These are phyloP conservation scores for Cryphonectria carpinicola DNA, from an alignment of 2,329 filamentous ascomycete genomes.

Conservation along the genomic window DNA sequence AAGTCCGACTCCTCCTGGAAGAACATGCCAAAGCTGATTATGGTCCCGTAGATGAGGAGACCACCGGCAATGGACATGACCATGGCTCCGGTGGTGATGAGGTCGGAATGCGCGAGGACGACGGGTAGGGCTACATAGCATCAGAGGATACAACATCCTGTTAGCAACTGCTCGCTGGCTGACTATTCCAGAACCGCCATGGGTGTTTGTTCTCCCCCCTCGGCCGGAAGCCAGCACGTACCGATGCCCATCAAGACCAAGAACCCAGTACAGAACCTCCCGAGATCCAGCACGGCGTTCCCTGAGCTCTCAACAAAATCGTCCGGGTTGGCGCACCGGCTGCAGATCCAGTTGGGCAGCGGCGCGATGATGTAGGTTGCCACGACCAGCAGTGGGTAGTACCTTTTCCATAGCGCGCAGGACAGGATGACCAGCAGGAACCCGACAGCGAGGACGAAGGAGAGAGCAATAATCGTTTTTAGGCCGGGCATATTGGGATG, in stretches of 20 bases:
- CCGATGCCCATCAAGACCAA: constrained; percentile 97
- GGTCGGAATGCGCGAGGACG: constrained; percentile 82
- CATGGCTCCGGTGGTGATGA: constrained; percentile 85
- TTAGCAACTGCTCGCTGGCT: constrained; percentile 3
- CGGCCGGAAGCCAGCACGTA: constrained; percentile 52
- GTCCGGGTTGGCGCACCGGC: constrained; percentile 85
- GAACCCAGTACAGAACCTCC: constrained; percentile 92
- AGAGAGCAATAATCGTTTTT: constrained; percentile 98
- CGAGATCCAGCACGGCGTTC: constrained; percentile 87
- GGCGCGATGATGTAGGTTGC: constrained; percentile 94
- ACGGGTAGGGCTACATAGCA: constrained; percentile 74
- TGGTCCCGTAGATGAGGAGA: constrained; percentile 93
- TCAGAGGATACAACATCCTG: constrained; percentile 22
- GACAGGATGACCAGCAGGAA: constrained; percentile 99
- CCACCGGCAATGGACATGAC: constrained; percentile 94
- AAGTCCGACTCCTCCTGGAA: constrained; percentile 98
- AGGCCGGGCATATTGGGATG: constrained; percentile 69
- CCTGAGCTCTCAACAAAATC: constrained; percentile 90
- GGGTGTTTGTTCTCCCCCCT: not conserved
- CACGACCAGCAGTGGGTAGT: constrained; percentile 93
- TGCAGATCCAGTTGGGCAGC: constrained; percentile 94
- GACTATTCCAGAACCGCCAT: not conserved
- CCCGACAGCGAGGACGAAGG: constrained; percentile 97
- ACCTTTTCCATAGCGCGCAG: constrained; percentile 91
- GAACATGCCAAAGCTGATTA: constrained; percentile 97